Evolutionary conservation across 2,329 filamentous ascomycete species (phyloP).

Genomic region (Fusarium lateritium): DNA sequence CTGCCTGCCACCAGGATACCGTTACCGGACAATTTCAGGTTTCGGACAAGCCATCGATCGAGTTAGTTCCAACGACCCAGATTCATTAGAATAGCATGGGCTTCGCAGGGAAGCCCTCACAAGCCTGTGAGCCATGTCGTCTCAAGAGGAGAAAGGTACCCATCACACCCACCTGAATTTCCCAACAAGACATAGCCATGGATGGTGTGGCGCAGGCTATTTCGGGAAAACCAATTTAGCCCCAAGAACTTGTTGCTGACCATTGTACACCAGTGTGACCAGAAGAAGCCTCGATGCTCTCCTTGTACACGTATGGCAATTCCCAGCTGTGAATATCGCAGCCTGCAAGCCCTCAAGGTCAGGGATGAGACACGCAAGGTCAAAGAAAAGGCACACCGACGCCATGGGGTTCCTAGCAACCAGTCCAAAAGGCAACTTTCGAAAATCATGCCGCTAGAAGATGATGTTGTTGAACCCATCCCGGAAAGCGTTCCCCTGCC

Average conservation of each 20-base stretch:
- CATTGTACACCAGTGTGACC: neutral
- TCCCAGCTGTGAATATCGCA: conserved; percentile 1
- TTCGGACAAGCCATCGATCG: neutral
- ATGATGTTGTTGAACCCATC: neutral
- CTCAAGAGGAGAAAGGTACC: conserved; percentile 14
- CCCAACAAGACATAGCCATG: neutral
- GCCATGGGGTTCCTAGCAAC: no score
- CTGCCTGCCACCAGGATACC: neutral
- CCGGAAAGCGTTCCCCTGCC: neutral
- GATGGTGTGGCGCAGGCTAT: neutral
- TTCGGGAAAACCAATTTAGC: neutral
- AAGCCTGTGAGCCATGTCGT: conserved; percentile 12
- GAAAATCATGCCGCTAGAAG: neutral
- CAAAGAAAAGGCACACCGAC: neutral
- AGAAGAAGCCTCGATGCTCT: conserved; percentile 6
- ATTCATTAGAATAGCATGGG: neutral
- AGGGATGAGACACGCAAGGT: conserved; percentile 6
- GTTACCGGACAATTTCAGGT: no score
- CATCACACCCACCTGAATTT: neutral
- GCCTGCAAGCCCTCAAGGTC: neutral
- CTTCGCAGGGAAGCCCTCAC: conserved; percentile 11
- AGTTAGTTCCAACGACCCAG: neutral
- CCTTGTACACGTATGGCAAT: conserved; percentile 3
- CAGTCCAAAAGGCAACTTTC: no score
- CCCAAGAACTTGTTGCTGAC: neutral